Base-by-base conservation (phyloP, 2,329 filamentous ascomycete genomes). In the Cyphellophora attinorum region DNA sequence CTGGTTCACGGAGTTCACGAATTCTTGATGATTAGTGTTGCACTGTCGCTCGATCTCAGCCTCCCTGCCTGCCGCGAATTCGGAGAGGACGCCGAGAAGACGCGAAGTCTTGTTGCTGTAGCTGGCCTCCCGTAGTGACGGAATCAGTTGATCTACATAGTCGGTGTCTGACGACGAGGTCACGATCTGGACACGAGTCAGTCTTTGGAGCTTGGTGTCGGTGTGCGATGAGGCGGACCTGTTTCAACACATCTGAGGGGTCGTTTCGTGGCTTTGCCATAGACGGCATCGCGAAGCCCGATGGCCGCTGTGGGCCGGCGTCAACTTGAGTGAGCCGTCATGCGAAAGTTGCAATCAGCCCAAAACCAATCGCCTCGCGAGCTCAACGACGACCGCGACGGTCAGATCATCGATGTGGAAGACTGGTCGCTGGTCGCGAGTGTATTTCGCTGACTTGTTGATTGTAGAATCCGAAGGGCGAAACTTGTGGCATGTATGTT, bases 1-100 rank as follows among this genome's bases (percentile, higher is more conserved):
- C 54, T 93, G 85, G 51, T 91, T 93, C 47, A 98, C 86, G 0
- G 89, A 95, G 45, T 76, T 77, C 19, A 96, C 80, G 53, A 98
- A 98, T 52, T 95, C 91, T 54, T 96, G 89, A 53, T 98, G 91
- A 51, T 95, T 94, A 8, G 84, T 89, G 51, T 94, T 79, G 50
- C 91, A 94, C 50, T 96, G 93, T 14, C 76, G 76, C 62, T 98
- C 91, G 46, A 98, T 96, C 50, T 96, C 88, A 11, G 74, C 62
- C 58, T 98, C 91, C 41, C 88, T 80, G 30, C 91, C 84, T 47
- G 81, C 79, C 19, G 88, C 84, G 58, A 94, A 93, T 47, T 79
- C 77, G 29, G 79, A 76, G 37, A 93, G 69, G 41, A 82, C 82
- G 49, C 88, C 80, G 31, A 86, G 75, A 27, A 98, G 71, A 39